phyloP scores from a whole-genome alignment of 1,284 basidiomycete genomes.

The Psilocybe mexicana region DNA sequence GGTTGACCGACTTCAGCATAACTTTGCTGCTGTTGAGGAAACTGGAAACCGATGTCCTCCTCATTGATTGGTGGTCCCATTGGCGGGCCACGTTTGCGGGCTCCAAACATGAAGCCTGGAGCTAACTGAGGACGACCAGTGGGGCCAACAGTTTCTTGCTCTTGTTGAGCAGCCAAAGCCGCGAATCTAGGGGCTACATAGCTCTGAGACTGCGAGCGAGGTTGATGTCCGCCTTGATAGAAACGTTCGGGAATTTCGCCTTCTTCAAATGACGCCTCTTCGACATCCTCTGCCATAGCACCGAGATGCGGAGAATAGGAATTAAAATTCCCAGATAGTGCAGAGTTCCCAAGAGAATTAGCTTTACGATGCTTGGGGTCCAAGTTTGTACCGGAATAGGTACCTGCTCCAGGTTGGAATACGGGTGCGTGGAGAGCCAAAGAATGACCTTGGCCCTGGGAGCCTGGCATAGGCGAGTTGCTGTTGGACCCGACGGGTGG shows the following conservation, averaged over 20 bases:
- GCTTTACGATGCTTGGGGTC: conserved; percentile 79
- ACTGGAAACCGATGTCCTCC: conserved; percentile 79
- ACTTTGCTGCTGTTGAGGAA: conserved; percentile 67
- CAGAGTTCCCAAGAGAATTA: conserved; percentile 64
- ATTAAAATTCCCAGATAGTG: conserved; percentile 59
- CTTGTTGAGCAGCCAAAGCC: conserved; percentile 79
- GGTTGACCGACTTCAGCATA: conserved; percentile 36
- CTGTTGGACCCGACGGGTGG: conserved; percentile 42
- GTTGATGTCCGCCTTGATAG: conserved; percentile 52
- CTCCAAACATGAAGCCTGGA: conserved; percentile 87
- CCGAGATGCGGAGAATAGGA: conserved; percentile 77
- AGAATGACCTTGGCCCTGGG: conserved; percentile 33
- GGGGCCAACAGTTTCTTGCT: conserved; percentile 71
- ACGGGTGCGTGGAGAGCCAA: conserved; percentile 66
- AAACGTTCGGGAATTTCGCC: conserved; percentile 70
- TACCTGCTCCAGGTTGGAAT: conserved; percentile 66
- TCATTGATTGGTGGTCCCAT: conserved; percentile 77
- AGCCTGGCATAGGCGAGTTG: conserved; percentile 43
- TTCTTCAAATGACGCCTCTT: conserved; percentile 70
- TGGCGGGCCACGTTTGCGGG: conserved; percentile 58
- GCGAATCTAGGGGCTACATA: conserved; percentile 88
- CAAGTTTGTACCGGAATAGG: conserved; percentile 50
- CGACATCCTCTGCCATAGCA: conserved; percentile 78
- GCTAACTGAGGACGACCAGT: conserved; percentile 87
- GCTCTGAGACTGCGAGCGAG: conserved; percentile 73